phyloP scores from a whole-genome alignment of 176 grass and related monocot genomes.

The Tuctoria greenei region DNA sequence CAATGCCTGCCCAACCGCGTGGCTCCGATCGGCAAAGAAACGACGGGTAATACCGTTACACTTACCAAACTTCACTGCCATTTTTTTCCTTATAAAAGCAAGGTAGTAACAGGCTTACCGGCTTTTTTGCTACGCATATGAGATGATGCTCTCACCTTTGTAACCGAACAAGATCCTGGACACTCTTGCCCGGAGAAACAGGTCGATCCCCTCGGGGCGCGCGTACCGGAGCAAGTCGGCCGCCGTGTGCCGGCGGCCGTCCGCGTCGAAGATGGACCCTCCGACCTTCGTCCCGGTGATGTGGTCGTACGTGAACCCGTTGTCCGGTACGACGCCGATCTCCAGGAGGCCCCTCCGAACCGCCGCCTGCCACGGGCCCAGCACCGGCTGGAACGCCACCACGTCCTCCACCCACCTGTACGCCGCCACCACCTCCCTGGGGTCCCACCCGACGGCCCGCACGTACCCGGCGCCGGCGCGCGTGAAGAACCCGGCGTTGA shows the following conservation, averaged over 20 bases:
- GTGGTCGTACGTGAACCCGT: constrained; percentile 63
- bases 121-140: no score
- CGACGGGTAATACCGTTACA: constrained; percentile 9
- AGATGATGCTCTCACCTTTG: constrained; percentile 7
- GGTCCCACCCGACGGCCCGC: constrained; percentile 47
- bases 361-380: constrained; percentile 53
- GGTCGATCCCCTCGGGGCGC: constrained; percentile 37
- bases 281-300: constrained; percentile 60
- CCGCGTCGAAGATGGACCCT: constrained; percentile 53
- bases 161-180: constrained; percentile 46
- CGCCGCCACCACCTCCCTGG: constrained; percentile 46
- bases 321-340: constrained; percentile 48
- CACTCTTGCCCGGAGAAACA: constrained; percentile 42
- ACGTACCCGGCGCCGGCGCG: constrained; percentile 55
- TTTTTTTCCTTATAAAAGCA: neutral
- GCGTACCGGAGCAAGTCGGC: constrained; percentile 62
- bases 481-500: constrained; percentile 94
- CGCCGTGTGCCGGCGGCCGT: constrained; percentile 48
- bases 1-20: neutral
- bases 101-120: no score
- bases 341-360: constrained; percentile 53
- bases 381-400: constrained; percentile 49
- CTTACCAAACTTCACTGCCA: neutral
- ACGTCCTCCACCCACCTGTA: constrained; percentile 74
- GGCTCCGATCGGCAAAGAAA: constrained; percentile 9